Percentiles rank a stretch among this genome's conserved stretches.
Evolutionary conservation across 2,329 filamentous ascomycete genomes (phyloP).

Genomic region (Xylariales sp.): DNA sequence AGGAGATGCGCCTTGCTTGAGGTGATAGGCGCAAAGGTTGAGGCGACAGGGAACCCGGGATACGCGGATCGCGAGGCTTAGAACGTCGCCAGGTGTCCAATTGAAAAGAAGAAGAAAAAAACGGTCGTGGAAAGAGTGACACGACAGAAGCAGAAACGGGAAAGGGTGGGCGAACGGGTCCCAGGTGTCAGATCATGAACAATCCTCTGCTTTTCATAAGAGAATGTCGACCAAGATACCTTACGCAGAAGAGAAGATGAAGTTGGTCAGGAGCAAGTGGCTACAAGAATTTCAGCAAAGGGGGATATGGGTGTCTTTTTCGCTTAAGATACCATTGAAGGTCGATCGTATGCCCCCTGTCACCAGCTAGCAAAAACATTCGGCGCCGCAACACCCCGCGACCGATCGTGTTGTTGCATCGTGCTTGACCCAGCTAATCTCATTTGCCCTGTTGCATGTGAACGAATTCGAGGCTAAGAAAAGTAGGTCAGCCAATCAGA

Average conservation of each 20-base stretch:
- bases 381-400: conserved; percentile 1
- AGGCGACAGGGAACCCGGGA: no score
- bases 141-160: conserved; percentile 17
- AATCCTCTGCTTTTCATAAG: conserved; percentile 1
- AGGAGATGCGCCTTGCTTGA: neutral
- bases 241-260: conserved; percentile 2
- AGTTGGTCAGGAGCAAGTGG: no score
- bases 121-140: conserved; percentile 38
- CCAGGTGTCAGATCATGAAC: conserved; percentile 5
- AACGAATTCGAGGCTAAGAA: neutral
- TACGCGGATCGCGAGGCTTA: conserved; percentile 8
- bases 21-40: no score
- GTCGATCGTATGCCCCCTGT: conserved; percentile 1
- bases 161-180: conserved; percentile 1
- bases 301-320: no score
- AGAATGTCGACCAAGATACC: neutral
- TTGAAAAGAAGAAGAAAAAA: conserved; percentile 33
- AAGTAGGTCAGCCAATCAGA: neutral
- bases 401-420: neutral
- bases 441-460: conserved; percentile 4
- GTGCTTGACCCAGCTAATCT: neutral
- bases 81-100: conserved; percentile 10
- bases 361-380: no score
- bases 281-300: no score
- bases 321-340: no score